These are phyloP conservation scores for Heracleum sosnowskyi DNA, from an alignment of 129 eudicot genomes.

Conservation along the genomic window DNA sequence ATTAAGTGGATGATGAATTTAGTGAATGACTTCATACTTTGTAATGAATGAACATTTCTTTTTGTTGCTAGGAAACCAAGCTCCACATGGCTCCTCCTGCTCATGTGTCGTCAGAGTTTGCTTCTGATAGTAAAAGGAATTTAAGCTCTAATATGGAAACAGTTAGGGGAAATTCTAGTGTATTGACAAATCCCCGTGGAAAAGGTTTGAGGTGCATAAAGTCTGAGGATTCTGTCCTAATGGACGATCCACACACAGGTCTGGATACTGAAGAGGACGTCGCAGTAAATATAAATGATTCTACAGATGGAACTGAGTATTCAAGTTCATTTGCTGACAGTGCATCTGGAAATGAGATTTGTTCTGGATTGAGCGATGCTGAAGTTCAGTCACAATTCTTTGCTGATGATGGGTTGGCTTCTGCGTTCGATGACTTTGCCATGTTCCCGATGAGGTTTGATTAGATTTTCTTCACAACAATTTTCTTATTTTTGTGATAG, in stretches of 20 bases:
- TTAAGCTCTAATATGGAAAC: neutral
- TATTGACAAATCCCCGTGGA: slow-evolving; percentile 3
- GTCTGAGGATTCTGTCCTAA: slow-evolving; percentile 23
- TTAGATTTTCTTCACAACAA: neutral
- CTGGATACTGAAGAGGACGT: slow-evolving; percentile 25
- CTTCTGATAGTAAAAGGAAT: neutral
- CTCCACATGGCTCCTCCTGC: slow-evolving; percentile 15
- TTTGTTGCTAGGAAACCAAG: neutral
- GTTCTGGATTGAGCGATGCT: slow-evolving; percentile 54
- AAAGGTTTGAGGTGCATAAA: slow-evolving; percentile 35
- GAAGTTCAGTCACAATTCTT: slow-evolving; percentile 72
- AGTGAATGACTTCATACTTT: neutral
- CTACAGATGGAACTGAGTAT: slow-evolving; percentile 67
- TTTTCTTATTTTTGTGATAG: neutral
- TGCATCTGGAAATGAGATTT: slow-evolving; percentile 34
- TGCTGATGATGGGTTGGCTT: slow-evolving; percentile 29
- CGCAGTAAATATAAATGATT: slow-evolving; percentile 30
- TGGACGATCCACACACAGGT: slow-evolving; percentile 24
- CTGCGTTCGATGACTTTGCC: slow-evolving; percentile 46
- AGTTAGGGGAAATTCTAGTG: neutral
- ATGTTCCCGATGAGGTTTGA: slow-evolving; percentile 54
- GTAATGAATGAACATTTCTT: neutral
- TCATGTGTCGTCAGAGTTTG: neutral
- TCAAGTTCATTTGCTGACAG: slow-evolving; percentile 88
- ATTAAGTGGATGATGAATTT: neutral